Evolutionary conservation across 2,329 filamentous ascomycete genomes (phyloP).

Genomic region (Aspergillus ochraceoroseus): DNA sequence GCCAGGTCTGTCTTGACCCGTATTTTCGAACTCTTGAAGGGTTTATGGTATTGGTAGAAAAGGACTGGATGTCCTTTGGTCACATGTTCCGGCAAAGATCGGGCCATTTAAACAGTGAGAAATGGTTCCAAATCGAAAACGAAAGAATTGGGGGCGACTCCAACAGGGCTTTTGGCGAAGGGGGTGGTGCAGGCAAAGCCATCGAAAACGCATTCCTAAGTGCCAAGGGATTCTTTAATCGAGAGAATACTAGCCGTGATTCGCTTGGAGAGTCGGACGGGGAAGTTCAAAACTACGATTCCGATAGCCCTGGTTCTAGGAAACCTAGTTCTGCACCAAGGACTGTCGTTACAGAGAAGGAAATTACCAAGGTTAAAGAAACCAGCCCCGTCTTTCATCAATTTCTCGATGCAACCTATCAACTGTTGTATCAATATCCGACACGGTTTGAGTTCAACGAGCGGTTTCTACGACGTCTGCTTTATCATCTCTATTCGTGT

Average conservation of each 20-base stretch:
- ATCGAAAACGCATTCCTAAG: conserved; percentile 80
- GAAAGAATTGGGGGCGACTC: conserved; percentile 62
- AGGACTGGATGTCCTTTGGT: conserved; percentile 96
- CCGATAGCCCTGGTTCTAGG: conserved; percentile 38
- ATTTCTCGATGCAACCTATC: conserved; percentile 90
- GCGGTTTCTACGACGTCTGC: conserved; percentile 76
- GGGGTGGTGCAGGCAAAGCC: conserved; percentile 58
- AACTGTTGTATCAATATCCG: conserved; percentile 78
- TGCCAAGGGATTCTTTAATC: conserved; percentile 85
- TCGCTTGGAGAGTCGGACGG: conserved; percentile 59
- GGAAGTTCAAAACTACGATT: conserved; percentile 48
- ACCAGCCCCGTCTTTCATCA: conserved; percentile 96
- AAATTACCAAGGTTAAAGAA: conserved; percentile 75
- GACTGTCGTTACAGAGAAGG: conserved; percentile 49
- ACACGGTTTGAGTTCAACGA: conserved; percentile 95
- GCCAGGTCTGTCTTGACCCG: conserved; percentile 90
- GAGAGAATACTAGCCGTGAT: conserved; percentile 64
- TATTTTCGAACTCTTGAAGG: conserved; percentile 92
- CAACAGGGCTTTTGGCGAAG: conserved; percentile 39
- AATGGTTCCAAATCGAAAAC: conserved; percentile 86
- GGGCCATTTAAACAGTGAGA: conserved; percentile 80
- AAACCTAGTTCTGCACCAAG: conserved; percentile 34
- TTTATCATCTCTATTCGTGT: conserved; percentile 93
- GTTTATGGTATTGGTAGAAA: conserved; percentile 90
- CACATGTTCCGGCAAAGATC: conserved; percentile 96